Conservation (phyloP, 2,329 filamentous ascomycete species). For the Rutstroemia sp. region DNA sequence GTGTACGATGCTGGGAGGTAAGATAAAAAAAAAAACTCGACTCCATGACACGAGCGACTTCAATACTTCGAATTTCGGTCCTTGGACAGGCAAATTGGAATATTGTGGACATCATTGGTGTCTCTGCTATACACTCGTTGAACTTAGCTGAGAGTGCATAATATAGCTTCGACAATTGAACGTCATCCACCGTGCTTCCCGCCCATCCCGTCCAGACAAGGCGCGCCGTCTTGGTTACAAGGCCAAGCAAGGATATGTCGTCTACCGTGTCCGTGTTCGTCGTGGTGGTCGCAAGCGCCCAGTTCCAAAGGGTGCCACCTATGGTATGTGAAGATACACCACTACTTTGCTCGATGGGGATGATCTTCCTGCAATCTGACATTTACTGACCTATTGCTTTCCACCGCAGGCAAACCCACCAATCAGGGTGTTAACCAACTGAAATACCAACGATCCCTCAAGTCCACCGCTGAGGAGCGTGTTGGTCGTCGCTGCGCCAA, state of each 20-base stretch:
- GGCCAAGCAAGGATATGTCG: slow-evolving; percentile 99
- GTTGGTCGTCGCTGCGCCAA: slow-evolving; percentile 98
- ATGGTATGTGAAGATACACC: slow-evolving; percentile 57
- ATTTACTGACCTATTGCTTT: slow-evolving; percentile 10
- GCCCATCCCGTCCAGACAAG: slow-evolving; percentile 98
- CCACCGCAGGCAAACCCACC: slow-evolving; percentile 85
- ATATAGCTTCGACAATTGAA: slow-evolving; percentile 99
- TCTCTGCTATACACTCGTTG: slow-evolving; percentile 96
- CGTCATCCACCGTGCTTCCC: slow-evolving; percentile 98
- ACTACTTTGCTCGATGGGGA: neutral
- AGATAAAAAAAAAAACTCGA: slow-evolving; percentile 40
- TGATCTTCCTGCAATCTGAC: neutral
- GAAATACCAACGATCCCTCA: slow-evolving; percentile 99
- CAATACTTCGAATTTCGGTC: slow-evolving; percentile 29
- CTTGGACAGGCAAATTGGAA: slow-evolving; percentile 22
- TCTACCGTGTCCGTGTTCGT: slow-evolving; percentile 98
- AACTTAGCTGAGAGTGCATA: slow-evolving; percentile 99
- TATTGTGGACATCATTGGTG: slow-evolving; percentile 29
- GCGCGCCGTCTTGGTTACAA: slow-evolving; percentile 99
- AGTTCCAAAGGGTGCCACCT: slow-evolving; percentile 95
- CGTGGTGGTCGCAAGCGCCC: slow-evolving; percentile 98
- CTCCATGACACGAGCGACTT: slow-evolving; percentile 28
- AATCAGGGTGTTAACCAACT: slow-evolving; percentile 99
- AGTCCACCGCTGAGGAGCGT: slow-evolving; percentile 98
- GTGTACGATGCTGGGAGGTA: slow-evolving; percentile 99